These are phyloP conservation scores for Geotrichum histeridarum DNA, from an alignment of 1,139 yeast species.

Conservation along the genomic window DNA sequence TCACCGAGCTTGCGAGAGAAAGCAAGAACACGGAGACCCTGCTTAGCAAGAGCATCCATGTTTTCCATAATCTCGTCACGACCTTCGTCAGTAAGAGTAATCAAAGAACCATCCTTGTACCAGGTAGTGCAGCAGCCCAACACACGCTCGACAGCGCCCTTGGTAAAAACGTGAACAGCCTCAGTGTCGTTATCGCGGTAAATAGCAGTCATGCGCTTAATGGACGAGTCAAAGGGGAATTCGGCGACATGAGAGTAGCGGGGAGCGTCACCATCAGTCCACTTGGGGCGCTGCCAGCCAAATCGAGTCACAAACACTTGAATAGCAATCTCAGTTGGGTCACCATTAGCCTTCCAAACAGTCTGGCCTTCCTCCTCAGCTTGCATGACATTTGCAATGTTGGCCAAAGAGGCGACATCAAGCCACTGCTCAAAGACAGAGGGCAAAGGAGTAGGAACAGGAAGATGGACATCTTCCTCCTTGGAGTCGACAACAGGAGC, in stretches of 20 bases:
- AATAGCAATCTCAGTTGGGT: slow-evolving; percentile 80
- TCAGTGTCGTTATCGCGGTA: slow-evolving; percentile 42
- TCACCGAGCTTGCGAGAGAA: slow-evolving; percentile 43
- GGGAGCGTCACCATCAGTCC: slow-evolving; percentile 37
- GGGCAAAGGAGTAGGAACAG: slow-evolving; percentile 22
- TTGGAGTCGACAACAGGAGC: slow-evolving; percentile 41
- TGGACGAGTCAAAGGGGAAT: slow-evolving; percentile 72
- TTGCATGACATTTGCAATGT: slow-evolving; percentile 57
- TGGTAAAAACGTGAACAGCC: slow-evolving; percentile 49
- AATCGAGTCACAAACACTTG: slow-evolving; percentile 64
- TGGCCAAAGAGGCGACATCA: slow-evolving; percentile 62
- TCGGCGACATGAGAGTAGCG: slow-evolving; percentile 50
- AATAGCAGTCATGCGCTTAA: slow-evolving; percentile 68
- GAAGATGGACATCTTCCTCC: slow-evolving; percentile 18
- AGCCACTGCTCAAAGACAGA: slow-evolving; percentile 46
- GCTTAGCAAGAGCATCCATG: slow-evolving; percentile 58
- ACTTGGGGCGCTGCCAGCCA: slow-evolving; percentile 44
- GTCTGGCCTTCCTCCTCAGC: slow-evolving; percentile 36
- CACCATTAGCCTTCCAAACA: slow-evolving; percentile 74
- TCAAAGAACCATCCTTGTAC: slow-evolving; percentile 31
- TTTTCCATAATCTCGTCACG: slow-evolving; percentile 47
- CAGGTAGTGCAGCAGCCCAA: slow-evolving; percentile 54
- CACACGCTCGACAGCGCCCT: slow-evolving; percentile 78
- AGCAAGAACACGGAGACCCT: slow-evolving; percentile 72
- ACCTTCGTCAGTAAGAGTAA: slow-evolving; percentile 43